Conservation (phyloP, 1,284 basidiomycete species). For the Cerrena zonata region DNA sequence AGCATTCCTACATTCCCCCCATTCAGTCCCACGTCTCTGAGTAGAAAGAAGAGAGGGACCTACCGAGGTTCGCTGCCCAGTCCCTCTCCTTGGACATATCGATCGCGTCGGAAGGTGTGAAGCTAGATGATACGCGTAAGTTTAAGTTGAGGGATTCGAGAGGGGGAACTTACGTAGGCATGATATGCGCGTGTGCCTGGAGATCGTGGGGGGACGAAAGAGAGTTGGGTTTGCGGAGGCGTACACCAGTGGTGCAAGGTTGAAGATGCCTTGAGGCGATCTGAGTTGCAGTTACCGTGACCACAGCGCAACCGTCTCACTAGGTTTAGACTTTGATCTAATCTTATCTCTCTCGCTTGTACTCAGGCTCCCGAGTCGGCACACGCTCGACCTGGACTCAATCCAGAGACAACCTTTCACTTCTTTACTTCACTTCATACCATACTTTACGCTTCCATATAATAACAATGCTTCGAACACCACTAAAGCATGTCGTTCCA, state of each 20-base stretch:
- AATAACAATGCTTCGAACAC: not conserved
- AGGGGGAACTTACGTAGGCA: not conserved
- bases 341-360: too few species aligned
- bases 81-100: constrained; percentile 62
- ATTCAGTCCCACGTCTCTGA: constrained; percentile 1
- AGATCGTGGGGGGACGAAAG: too few species aligned
- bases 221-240: too few species aligned
- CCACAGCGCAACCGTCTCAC: too few species aligned
- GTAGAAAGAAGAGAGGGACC: constrained; percentile 14
- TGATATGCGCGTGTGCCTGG: not conserved
- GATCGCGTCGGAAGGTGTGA: constrained; percentile 48
- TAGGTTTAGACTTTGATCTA: too few species aligned
- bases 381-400: too few species aligned
- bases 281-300: too few species aligned
- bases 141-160: not conserved
- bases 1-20: constrained; percentile 53
- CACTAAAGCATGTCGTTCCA: not conserved
- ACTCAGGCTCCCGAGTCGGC: too few species aligned
- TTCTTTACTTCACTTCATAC: too few species aligned
- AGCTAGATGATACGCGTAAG: constrained; percentile 32
- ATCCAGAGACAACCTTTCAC: too few species aligned
- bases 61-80: constrained; percentile 62
- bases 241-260: too few species aligned
- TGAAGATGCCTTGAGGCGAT: too few species aligned
- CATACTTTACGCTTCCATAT: not conserved